Evolutionary conservation across 2,329 filamentous ascomycete species (phyloP), one percentile per base, ranked within the genome.

Genomic region (Stemphylium beticola): DNA sequence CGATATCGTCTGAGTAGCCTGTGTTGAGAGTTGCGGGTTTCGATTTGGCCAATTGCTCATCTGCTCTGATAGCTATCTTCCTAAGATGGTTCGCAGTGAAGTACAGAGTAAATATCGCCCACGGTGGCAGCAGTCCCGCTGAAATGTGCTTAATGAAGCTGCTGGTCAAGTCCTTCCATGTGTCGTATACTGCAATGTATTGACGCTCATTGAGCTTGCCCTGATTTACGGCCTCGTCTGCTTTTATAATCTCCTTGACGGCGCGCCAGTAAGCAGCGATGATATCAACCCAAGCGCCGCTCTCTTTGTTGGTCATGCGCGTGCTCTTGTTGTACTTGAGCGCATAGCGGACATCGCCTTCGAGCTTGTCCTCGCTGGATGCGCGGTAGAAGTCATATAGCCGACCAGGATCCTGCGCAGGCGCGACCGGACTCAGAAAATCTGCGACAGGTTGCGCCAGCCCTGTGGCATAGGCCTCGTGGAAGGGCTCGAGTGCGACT

Each of bases 91-190:
- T 96, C 49, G 92, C 93, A 20, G 89, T 87, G 47, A 90, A 84
- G 71, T 98, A 98, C 34, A 99, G 82, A 70, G 91, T 93, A 3
- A 95, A 93, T 46, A 99, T 87, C 0, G 92, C 95, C 93, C 95
- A 99, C 29, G 92, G 88, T 61, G 91, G 87, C 66, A 98, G 91
- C 2, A 85, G 83, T 50, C 83, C 81, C 61, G 84, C 88, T 32
- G 87, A 88, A 73, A 97, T 97, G 29, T 92, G 92, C 62, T 92
- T 86, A 53, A 93, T 87, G 34, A 98, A 80, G 42, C 82, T 81
- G 59, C 89, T 90, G 40, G 90, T 86, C 58, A 98, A 72, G 36
- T 96, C 91, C 71, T 91, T 96, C 93, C 95, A 98, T 10, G 87
- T 80, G 58, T 92, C 89, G 70, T 96, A 99, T 0, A 93, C 90